A percentile compares a stretch with the other conserved stretches of the same genome.
phyloP scores from a whole-genome alignment of 768 basidiomycete species.

The Pleurotus tuber-regium region DNA sequence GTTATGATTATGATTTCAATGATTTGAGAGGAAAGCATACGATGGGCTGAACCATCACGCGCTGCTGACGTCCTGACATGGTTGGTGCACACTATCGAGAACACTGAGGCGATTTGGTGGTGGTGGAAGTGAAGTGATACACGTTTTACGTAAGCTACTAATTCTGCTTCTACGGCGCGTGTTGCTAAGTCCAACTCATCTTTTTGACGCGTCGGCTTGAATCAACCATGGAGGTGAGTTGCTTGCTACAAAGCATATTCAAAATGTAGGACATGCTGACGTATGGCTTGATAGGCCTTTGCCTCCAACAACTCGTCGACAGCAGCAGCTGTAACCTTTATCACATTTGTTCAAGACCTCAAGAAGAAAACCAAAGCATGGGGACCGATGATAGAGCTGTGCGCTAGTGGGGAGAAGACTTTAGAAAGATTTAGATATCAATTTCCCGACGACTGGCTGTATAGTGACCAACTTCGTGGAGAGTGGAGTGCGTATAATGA shows the following conservation, averaged over 20 bases:
- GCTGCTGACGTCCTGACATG: constrained; percentile 92
- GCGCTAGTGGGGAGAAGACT: constrained; percentile 94
- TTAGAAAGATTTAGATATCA: constrained; percentile 96
- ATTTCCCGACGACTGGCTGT: constrained; percentile 96
- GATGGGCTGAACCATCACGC: constrained; percentile 99
- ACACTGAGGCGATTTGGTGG: too few species aligned
- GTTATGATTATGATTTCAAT: too few species aligned
- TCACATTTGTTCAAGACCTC: constrained; percentile 98
- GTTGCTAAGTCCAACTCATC: constrained; percentile 1
- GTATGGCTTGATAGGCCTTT: constrained; percentile 43
- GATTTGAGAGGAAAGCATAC: constrained; percentile 63
- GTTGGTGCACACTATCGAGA: too few species aligned
- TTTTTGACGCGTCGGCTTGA: neutral
- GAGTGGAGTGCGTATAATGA: constrained; percentile 99
- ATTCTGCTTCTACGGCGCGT: neutral
- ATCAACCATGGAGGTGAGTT: constrained; percentile 14
- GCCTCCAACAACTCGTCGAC: constrained; percentile 87
- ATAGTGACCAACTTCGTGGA: constrained; percentile 94
- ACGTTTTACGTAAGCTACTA: constrained; percentile 11
- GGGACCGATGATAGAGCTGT: constrained; percentile 95
- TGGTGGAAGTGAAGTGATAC: too few species aligned
- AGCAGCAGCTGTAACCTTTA: constrained; percentile 97
- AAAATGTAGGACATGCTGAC: neutral
- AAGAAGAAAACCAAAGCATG: constrained; percentile 97
- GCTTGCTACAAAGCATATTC: neutral